phyloP scores from a whole-genome alignment of 306 rosid species.

The Cicer arietinum region DNA sequence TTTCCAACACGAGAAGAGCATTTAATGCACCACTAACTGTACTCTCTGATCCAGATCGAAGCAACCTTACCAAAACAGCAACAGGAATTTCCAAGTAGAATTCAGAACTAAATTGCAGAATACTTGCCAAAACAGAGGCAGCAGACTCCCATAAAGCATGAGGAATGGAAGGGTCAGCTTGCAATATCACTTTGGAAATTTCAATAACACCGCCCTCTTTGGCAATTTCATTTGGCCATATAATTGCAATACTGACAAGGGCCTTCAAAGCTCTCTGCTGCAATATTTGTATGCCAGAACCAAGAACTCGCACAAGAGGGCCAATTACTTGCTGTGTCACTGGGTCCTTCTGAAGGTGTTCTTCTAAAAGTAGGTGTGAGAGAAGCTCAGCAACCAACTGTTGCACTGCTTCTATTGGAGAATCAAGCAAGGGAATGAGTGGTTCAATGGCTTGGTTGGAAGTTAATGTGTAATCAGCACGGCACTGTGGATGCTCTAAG shows the following conservation, averaged over 20 bases:
- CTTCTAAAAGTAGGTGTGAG: constrained; percentile 90
- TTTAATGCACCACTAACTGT: constrained; percentile 87
- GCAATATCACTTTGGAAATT: constrained; percentile 89
- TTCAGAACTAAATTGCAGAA: constrained; percentile 95
- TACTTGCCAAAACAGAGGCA: constrained; percentile 88
- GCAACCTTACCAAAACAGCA: constrained; percentile 95
- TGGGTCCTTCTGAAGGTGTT: constrained; percentile 90
- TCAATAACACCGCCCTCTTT: constrained; percentile 92
- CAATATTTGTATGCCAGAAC: constrained; percentile 88
- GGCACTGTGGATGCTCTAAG: constrained; percentile 95
- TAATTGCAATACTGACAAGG: constrained; percentile 80
- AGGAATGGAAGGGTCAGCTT: constrained; percentile 93
- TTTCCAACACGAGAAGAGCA: constrained; percentile 95
- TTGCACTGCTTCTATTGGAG: constrained; percentile 90
- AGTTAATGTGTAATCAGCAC: constrained; percentile 80
- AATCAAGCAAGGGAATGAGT: constrained; percentile 89
- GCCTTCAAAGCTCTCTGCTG: constrained; percentile 99
- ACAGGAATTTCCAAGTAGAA: constrained; percentile 94
- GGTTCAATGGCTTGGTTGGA: constrained; percentile 89
- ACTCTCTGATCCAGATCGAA: constrained; percentile 91
- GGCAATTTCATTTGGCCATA: constrained; percentile 99
- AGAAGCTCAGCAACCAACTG: constrained; percentile 97
- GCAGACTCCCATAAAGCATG: constrained; percentile 98
- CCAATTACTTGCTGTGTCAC: constrained; percentile 91
- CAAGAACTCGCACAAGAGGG: constrained; percentile 89